A percentile compares a stretch with the other conserved stretches of the same genome.
phyloP scores from a whole-genome alignment of 805 yeast genomes.

The Pichia scutulata region DNA sequence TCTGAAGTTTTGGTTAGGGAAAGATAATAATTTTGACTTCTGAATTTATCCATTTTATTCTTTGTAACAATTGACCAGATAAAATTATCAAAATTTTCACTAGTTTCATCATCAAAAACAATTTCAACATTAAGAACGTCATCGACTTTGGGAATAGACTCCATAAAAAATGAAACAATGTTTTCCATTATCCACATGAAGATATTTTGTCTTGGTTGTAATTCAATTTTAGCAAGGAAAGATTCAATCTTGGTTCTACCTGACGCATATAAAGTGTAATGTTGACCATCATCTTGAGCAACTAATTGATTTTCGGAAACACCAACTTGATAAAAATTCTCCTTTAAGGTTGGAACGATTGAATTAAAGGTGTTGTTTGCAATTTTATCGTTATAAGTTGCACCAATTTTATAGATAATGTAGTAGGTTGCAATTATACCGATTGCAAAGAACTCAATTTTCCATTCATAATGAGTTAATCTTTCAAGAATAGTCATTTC shows the following conservation, averaged over 20 bases:
- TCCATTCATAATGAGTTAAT: slow-evolving; percentile 62
- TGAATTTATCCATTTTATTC: slow-evolving; percentile 65
- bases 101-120: slow-evolving; percentile 37
- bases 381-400: slow-evolving; percentile 43
- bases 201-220: slow-evolving; percentile 76
- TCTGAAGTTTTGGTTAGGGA: slow-evolving; percentile 81
- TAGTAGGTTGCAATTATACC: slow-evolving; percentile 43
- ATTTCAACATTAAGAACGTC: slow-evolving; percentile 60
- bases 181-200: slow-evolving; percentile 60
- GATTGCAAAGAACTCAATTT: slow-evolving; percentile 54
- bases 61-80: slow-evolving; percentile 83
- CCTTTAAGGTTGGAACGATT: slow-evolving; percentile 43
- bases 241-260: slow-evolving; percentile 76
- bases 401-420: slow-evolving; percentile 50
- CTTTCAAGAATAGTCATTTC: slow-evolving; percentile 55
- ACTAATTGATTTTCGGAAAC: slow-evolving; percentile 37
- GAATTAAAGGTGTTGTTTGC: slow-evolving; percentile 45
- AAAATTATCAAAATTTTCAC: slow-evolving; percentile 53
- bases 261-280: slow-evolving; percentile 67
- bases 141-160: slow-evolving; percentile 45
- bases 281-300: slow-evolving; percentile 56
- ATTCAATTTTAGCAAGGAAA: slow-evolving; percentile 50
- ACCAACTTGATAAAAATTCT: slow-evolving; percentile 78
- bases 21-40: slow-evolving; percentile 72
- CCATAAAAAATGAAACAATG: slow-evolving; percentile 49